These are phyloP conservation scores for Sistotremastrum suecicum DNA, from an alignment of 768 basidiomycete species.

Conservation along the genomic window DNA sequence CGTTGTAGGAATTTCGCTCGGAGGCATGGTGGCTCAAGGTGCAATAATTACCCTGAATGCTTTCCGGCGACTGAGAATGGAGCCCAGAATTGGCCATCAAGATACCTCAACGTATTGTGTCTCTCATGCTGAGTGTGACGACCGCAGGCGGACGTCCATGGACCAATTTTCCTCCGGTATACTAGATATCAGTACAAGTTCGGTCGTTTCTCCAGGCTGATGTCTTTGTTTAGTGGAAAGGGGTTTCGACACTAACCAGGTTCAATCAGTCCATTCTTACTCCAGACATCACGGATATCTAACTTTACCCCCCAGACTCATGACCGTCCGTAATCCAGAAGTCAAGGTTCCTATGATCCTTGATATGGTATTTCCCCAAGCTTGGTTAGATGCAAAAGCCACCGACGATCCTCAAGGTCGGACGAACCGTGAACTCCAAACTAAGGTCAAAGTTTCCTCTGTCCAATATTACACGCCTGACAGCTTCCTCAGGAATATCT, in stretches of 20 bases:
- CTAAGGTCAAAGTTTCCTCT: conserved; percentile 25
- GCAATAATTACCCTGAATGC: not conserved
- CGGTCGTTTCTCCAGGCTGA: not conserved
- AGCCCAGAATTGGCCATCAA: conserved; percentile 47
- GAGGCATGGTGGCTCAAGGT: conserved; percentile 81
- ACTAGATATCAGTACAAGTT: conserved; percentile 8
- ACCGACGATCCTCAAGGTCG: conserved; percentile 39
- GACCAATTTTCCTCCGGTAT: conserved; percentile 51
- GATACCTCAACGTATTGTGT: conserved; percentile 52
- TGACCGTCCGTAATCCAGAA: conserved; percentile 24
- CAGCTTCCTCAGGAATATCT: conserved; percentile 25
- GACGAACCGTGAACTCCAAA: conserved; percentile 50
- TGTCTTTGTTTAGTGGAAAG: conserved; percentile 6
- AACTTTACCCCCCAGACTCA: conserved; percentile 24
- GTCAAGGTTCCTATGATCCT: conserved; percentile 36
- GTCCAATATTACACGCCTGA: not conserved
- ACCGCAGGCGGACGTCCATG: conserved; percentile 46
- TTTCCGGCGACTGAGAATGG: not conserved
- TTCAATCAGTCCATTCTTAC: conserved; percentile 4
- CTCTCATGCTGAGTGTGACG: conserved; percentile 55
- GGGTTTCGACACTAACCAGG: conserved; percentile 18
- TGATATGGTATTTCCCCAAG: conserved; percentile 41
- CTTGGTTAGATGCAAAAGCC: conserved; percentile 46
- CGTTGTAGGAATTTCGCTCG: conserved; percentile 61
- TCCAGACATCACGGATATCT: conserved; percentile 4